These are phyloP conservation scores for Podospora didyma DNA, from an alignment of 495 filamentous ascomycete genomes.

Conservation along the genomic window DNA sequence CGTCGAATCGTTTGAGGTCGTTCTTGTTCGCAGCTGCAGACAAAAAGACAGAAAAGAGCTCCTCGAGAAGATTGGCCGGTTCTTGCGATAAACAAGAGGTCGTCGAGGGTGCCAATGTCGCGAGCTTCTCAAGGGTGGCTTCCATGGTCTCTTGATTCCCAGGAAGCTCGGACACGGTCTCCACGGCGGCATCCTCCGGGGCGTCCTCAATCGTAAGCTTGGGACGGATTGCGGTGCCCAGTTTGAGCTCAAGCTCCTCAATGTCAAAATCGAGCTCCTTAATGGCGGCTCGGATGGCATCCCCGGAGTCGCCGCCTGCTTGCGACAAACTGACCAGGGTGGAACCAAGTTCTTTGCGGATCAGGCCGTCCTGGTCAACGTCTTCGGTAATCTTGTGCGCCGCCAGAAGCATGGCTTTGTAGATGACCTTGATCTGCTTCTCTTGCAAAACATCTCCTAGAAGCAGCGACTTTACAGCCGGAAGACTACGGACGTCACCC, in stretches of 20 bases:
- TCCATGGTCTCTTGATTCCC: slow-evolving; percentile 17
- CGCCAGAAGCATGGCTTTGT: slow-evolving; percentile 57
- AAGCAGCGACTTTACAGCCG: slow-evolving; percentile 58
- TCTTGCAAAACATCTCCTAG: slow-evolving; percentile 57
- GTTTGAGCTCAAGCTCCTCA: slow-evolving; percentile 62
- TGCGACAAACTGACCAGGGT: slow-evolving; percentile 59
- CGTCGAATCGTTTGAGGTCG: slow-evolving; percentile 53
- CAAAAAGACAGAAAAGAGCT: slow-evolving; percentile 62
- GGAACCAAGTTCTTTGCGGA: slow-evolving; percentile 60
- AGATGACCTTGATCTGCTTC: slow-evolving; percentile 54
- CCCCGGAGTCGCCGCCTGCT: slow-evolving; percentile 47
- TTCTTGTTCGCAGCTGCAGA: slow-evolving; percentile 47
- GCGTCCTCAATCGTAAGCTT: slow-evolving; percentile 27
- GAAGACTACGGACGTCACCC: slow-evolving; percentile 53
- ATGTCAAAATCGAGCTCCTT: slow-evolving; percentile 60
- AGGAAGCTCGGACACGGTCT: slow-evolving; percentile 29
- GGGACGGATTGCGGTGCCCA: slow-evolving; percentile 61
- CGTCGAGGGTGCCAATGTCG: slow-evolving; percentile 35
- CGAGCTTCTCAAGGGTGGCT: slow-evolving; percentile 21
- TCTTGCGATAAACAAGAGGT: slow-evolving; percentile 46
- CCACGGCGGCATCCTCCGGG: slow-evolving; percentile 53
- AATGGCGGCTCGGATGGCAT: slow-evolving; percentile 55
- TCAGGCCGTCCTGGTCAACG: slow-evolving; percentile 41
- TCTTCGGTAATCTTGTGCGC: slow-evolving; percentile 51
- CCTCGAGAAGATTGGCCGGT: slow-evolving; percentile 42